Evolutionary conservation across 805 yeast species (phyloP).

Genomic region (Myxozyma monticola): DNA sequence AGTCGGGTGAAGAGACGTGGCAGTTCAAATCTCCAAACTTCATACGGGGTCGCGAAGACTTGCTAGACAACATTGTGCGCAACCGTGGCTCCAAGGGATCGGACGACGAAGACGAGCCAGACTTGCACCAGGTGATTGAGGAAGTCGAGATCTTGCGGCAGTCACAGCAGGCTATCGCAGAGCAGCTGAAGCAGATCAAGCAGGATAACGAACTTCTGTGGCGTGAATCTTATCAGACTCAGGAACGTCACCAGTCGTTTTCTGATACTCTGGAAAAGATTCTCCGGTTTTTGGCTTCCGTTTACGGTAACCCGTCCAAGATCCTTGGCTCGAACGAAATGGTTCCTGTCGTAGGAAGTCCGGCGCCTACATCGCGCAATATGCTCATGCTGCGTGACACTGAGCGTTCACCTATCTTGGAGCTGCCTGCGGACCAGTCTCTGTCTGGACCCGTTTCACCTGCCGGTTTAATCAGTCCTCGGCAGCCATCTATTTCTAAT

Average conservation of each 20-base stretch:
- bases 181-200: conserved; percentile 78
- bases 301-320: conserved; percentile 67
- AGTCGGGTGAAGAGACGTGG: conserved; percentile 70
- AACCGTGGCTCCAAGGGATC: conserved; percentile 53
- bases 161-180: conserved; percentile 78
- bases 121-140: conserved; percentile 54
- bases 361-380: conserved; percentile 29
- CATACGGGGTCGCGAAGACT: conserved; percentile 72
- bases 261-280: conserved; percentile 86
- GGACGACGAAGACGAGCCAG: conserved; percentile 47
- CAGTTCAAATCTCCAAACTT: conserved; percentile 86
- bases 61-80: conserved; percentile 80
- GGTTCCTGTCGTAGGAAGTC: conserved; percentile 10
- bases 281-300: conserved; percentile 78
- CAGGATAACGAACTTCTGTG: conserved; percentile 87
- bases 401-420: conserved; percentile 28
- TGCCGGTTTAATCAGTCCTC: background rate
- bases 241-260: conserved; percentile 84
- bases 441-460: background rate
- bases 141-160: conserved; percentile 76
- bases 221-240: conserved; percentile 80
- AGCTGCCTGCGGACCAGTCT: conserved; percentile 9
- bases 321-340: conserved; percentile 35
- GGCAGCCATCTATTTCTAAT: background rate
- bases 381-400: conserved; percentile 31